Evolutionary conservation across 2,329 filamentous ascomycete genomes (phyloP).

Genomic region (Eutypa lata): DNA sequence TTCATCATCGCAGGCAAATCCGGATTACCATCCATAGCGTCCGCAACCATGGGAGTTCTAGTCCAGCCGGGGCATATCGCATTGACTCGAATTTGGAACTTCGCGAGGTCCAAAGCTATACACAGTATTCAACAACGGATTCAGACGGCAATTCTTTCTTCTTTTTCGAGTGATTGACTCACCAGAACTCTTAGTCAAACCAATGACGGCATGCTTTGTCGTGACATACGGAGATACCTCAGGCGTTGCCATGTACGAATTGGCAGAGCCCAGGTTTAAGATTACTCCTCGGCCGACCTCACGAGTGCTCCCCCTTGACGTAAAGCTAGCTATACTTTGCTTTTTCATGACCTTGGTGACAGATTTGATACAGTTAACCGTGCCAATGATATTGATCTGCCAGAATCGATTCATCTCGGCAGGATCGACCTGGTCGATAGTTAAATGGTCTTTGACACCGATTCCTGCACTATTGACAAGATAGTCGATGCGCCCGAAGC

Average conservation of each 20-base stretch:
- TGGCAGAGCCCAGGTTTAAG: conserved; percentile 7
- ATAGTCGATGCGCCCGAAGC: neutral
- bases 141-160: no score
- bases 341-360: conserved; percentile 6
- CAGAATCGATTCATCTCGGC: conserved; percentile 8
- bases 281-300: conserved; percentile 7
- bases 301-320: neutral
- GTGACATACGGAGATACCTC: conserved; percentile 7
- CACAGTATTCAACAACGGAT: neutral
- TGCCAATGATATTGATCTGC: conserved; percentile 8
- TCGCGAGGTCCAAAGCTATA: neutral
- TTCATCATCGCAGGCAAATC: neutral
- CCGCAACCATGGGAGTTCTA: neutral
- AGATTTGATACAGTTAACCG: conserved; percentile 1
- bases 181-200: conserved; percentile 9
- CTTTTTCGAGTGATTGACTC: no score
- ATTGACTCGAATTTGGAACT: neutral
- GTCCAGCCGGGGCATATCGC: neutral
- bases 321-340: neutral
- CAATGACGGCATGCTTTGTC: conserved; percentile 7
- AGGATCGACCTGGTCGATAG: conserved; percentile 1
- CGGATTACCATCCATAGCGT: neutral
- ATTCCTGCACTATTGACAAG: neutral
- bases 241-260: conserved; percentile 6
- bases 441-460: neutral